phyloP scores from a whole-genome alignment of 1,139 yeast species.

The Taphrina wiesneri region DNA sequence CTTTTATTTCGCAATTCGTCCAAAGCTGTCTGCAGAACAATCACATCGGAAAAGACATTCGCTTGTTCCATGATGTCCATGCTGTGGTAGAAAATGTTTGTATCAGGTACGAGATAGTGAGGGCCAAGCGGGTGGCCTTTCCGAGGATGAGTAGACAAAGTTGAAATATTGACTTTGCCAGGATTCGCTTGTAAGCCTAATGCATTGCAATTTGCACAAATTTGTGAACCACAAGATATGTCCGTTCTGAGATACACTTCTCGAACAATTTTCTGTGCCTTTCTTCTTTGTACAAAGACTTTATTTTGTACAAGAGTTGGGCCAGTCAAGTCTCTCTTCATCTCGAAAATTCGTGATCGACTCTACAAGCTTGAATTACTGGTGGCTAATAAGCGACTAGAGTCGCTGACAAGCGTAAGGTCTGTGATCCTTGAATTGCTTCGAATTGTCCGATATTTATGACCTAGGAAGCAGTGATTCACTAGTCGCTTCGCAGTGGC shows the following conservation, averaged over 20 bases:
- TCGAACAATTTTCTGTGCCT: constrained; percentile 58
- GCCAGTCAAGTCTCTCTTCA: background rate
- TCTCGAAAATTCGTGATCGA: constrained; percentile 42
- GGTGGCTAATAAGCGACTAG: no score
- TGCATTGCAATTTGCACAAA: constrained; percentile 61
- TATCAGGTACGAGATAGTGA: constrained; percentile 83
- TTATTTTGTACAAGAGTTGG: background rate
- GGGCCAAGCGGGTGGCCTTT: constrained; percentile 56
- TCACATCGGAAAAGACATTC: constrained; percentile 79
- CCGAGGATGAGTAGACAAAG: constrained; percentile 53
- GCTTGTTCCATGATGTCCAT: constrained; percentile 83
- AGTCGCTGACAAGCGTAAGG: no score
- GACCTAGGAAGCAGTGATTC: no score
- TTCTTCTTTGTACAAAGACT: constrained; percentile 20
- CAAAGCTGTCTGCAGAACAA: constrained; percentile 87
- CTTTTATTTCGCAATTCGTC: constrained; percentile 91
- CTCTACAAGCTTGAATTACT: no score
- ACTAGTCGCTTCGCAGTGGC: no score
- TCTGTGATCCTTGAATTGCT: no score
- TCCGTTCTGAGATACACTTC: constrained; percentile 92
- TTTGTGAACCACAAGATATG: constrained; percentile 81
- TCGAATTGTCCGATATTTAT: no score
- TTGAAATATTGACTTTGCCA: constrained; percentile 47
- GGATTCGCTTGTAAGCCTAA: constrained; percentile 49
- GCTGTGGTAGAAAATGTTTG: constrained; percentile 79